Evolutionary conservation across 2,329 filamentous ascomycete genomes (phyloP), one percentile per base, ranked within the genome.

Genomic region (Periconia macrospinosa): DNA sequence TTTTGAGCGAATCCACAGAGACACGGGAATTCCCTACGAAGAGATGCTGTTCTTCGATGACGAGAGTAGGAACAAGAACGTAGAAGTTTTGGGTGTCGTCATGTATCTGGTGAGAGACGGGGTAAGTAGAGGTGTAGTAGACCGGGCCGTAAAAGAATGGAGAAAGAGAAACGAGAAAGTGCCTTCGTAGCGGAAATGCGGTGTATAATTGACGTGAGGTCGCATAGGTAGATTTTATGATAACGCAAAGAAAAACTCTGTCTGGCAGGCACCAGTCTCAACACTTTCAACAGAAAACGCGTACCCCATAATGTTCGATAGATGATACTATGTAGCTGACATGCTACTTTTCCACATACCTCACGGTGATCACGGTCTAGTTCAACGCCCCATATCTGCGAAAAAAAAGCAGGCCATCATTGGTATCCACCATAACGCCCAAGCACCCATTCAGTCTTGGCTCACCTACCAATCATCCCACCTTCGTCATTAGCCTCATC

Each of bases 21-120:
- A 85, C 52, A 92, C 88, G 14, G 86, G 86, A 1, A 73, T 97
- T 2, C 76, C 79, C 6, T 96, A 85, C 67, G 83, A 88, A 59
- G 91, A 97, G 45, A 96, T 97, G 88, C 72, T 97, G 33, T 97
- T 97, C 74, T 97, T 97, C 62, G 93, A 97, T 64, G 93, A 97
- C 65, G 93, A 97, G 82, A 81, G 82, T 49, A 78, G 93, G 56
- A 97, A 97, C 69, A 81, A 85, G 53, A 92, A 97, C 69, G 93
- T 96, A 1, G 85, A 88, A 74, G 78, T 82, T 44, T 67, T 97
- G 47, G 92, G 92, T 0, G 89, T 96, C 2, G 90, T 89, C 0
- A 96, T 97, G 85, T 86, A 86, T 68, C 76, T 97, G 47, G 88
- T 97, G 0, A 78, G 83, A 52, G 88, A 96, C 70, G 92, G 92